phyloP scores from a whole-genome alignment of 495 filamentous ascomycete genomes.

The Penicillium fimorum region DNA sequence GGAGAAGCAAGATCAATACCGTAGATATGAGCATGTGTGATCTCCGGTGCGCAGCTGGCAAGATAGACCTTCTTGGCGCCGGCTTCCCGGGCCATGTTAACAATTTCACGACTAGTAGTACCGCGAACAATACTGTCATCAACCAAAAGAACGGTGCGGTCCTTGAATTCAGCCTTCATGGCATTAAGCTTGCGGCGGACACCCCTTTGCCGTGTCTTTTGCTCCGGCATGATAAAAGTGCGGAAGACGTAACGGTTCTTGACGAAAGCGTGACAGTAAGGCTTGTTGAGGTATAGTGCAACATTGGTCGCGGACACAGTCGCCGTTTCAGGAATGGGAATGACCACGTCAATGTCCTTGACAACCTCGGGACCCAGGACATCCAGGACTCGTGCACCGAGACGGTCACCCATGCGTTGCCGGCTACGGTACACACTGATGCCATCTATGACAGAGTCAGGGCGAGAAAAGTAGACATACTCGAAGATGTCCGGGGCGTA shows the following conservation, averaged over 20 bases:
- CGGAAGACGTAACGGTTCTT: conserved; percentile 97
- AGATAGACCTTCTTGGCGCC: conserved; percentile 90
- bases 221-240: conserved; percentile 93
- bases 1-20: conserved; percentile 89
- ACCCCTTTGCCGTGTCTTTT: conserved; percentile 73
- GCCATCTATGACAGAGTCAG: conserved; percentile 88
- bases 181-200: conserved; percentile 65
- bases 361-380: conserved; percentile 72
- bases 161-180: conserved; percentile 84
- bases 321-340: conserved; percentile 83
- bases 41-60: conserved; percentile 81
- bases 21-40: conserved; percentile 77
- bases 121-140: conserved; percentile 94
- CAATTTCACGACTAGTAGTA: conserved; percentile 88
- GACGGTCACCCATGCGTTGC: conserved; percentile 87
- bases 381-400: conserved; percentile 74
- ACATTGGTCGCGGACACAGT: conserved; percentile 83
- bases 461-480: conserved; percentile 73
- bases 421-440: conserved; percentile 87
- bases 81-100: conserved; percentile 88
- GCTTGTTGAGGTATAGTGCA: conserved; percentile 72
- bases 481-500: conserved; percentile 97
- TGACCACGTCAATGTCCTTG: conserved; percentile 86
- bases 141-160: conserved; percentile 78
- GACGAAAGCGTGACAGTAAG: conserved; percentile 81